phyloP scores from a whole-genome alignment of 1,139 yeast genomes.

The Arxiozyma heterogenica region DNA sequence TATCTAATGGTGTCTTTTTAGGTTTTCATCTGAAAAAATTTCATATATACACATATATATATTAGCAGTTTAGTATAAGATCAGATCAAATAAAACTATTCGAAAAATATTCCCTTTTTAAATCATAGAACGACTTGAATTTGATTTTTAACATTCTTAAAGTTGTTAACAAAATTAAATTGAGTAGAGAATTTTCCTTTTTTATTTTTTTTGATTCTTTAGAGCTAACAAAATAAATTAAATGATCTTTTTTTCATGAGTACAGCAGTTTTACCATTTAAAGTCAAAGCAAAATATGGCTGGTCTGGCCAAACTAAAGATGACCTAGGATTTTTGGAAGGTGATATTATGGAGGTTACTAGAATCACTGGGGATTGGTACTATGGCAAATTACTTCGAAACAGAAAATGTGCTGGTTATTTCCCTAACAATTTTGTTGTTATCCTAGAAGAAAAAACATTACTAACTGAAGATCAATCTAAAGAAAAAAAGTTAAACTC shows the following conservation, averaged over 20 bases:
- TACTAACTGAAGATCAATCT: background rate
- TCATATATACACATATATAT: no score
- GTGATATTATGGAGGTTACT: slow-evolving; percentile 78
- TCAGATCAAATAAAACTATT: no score
- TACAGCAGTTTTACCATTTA: slow-evolving; percentile 43
- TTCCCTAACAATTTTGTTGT: slow-evolving; percentile 85
- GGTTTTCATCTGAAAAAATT: no score
- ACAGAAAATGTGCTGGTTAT: slow-evolving; percentile 64
- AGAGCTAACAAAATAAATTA: background rate
- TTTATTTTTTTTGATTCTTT: background rate
- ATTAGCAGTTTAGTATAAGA: no score
- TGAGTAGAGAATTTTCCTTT: no score
- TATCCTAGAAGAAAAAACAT: background rate
- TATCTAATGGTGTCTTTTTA: no score
- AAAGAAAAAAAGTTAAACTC: background rate
- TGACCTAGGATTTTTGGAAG: slow-evolving; percentile 88
- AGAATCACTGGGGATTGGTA: slow-evolving; percentile 90
- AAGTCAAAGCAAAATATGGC: slow-evolving; percentile 70
- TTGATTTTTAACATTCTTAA: no score
- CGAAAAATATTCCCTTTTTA: no score
- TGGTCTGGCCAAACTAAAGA: slow-evolving; percentile 86
- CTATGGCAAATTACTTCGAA: slow-evolving; percentile 74
- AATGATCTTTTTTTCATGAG: background rate
- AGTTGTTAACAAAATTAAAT: no score
- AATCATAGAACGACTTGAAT: no score